Evolutionary conservation across 345 rosid genomes (phyloP).

Genomic region (Eucalyptus pumila): DNA sequence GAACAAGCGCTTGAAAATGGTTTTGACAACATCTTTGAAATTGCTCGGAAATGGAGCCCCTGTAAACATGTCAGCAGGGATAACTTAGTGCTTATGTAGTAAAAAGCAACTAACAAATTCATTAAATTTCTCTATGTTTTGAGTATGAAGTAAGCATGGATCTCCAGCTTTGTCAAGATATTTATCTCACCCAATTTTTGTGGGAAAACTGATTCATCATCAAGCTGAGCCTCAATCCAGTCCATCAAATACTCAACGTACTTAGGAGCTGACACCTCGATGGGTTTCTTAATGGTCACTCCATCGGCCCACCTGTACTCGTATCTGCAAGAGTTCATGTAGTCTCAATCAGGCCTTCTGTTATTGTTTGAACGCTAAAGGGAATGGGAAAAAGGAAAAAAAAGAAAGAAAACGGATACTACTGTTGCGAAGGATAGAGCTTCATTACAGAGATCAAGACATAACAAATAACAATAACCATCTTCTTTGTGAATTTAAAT

Average conservation of each 20-base stretch:
- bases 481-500: neutral
- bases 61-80: neutral
- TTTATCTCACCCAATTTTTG: slow-evolving; percentile 35
- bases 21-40: slow-evolving; percentile 48
- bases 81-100: neutral
- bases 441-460: neutral
- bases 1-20: slow-evolving; percentile 53
- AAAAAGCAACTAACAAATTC: neutral
- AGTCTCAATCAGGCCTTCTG: neutral
- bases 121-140: neutral
- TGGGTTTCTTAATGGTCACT: slow-evolving; percentile 53
- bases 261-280: slow-evolving; percentile 69
- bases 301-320: slow-evolving; percentile 84
- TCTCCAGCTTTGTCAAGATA: neutral
- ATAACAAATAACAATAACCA: neutral
- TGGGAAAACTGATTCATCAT: slow-evolving; percentile 55
- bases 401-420: neutral
- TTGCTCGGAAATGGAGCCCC: slow-evolving; percentile 52
- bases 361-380: neutral
- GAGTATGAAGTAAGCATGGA: neutral
- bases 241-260: slow-evolving; percentile 67
- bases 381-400: neutral
- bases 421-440: neutral
- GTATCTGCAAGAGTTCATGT: slow-evolving; percentile 17
- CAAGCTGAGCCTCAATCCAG: slow-evolving; percentile 61